phyloP scores from a whole-genome alignment of 83 land plant species.

The Picea engelmannii region DNA sequence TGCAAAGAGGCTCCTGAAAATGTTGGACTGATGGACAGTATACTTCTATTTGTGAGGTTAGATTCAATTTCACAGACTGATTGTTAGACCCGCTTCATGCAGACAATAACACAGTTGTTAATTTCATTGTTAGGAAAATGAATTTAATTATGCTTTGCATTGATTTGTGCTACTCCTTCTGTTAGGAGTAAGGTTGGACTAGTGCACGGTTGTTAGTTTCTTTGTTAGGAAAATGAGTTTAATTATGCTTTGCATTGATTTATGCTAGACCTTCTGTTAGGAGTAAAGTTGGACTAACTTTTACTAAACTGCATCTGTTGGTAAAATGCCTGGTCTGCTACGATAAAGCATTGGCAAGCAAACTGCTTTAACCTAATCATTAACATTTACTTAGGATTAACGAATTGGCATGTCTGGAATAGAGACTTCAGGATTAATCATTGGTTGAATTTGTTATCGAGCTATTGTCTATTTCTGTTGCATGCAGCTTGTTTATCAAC shows the following conservation, averaged over 20 bases:
- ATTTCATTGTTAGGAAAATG: neutral
- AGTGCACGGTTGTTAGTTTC: neutral
- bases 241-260: neutral
- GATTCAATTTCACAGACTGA: neutral
- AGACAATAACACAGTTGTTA: neutral
- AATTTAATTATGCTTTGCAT: neutral
- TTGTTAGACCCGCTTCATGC: neutral
- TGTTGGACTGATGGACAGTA: constrained; percentile 77
- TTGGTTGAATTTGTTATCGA: neutral
- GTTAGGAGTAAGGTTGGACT: neutral
- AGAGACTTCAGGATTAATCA: neutral
- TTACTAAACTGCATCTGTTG: neutral
- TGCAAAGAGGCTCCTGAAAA: constrained; percentile 67
- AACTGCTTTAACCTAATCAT: neutral
- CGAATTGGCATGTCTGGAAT: neutral
- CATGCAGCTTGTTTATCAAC: constrained; percentile 72
- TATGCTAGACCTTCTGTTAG: neutral
- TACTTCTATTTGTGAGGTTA: constrained; percentile 69
- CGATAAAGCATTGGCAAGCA: neutral
- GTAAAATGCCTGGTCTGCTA: neutral
- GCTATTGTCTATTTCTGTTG: constrained; percentile 7
- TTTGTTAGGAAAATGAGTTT: neutral
- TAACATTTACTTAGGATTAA: neutral
- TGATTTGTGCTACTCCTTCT: neutral
- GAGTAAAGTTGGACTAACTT: neutral